These are phyloP conservation scores for Collybia nuda DNA, from an alignment of 768 basidiomycete genomes.

Conservation along the genomic window DNA sequence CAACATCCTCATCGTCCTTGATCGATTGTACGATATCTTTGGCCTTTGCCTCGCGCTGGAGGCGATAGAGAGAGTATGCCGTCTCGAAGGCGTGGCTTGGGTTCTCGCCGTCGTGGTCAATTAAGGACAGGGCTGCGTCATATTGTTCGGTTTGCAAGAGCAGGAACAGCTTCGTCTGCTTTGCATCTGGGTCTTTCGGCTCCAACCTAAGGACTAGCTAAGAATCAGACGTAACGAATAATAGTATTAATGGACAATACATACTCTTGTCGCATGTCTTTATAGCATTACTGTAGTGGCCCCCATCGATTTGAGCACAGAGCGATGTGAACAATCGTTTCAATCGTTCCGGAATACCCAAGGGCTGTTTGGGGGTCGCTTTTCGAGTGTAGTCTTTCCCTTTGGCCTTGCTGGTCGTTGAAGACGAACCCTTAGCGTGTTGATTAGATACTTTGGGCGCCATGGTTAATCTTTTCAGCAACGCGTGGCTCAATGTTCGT, in stretches of 20 bases:
- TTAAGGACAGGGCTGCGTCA: conserved; percentile 60
- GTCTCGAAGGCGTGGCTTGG: conserved; percentile 56
- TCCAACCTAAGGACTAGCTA: conserved; percentile 67
- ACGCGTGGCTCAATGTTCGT: neutral
- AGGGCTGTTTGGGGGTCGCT: conserved; percentile 36
- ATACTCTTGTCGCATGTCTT: conserved; percentile 92
- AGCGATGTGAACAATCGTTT: conserved; percentile 76
- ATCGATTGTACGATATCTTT: conserved; percentile 46
- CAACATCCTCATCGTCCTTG: conserved; percentile 42
- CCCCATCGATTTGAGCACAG: conserved; percentile 88
- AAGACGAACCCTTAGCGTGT: conserved; percentile 1
- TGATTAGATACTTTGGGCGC: conserved; percentile 7
- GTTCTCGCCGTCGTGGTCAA: conserved; percentile 33
- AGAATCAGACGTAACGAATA: neutral
- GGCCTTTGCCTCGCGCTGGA: conserved; percentile 77
- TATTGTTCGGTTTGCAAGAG: conserved; percentile 88
- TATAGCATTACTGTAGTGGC: conserved; percentile 80
- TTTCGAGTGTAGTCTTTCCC: conserved; percentile 7
- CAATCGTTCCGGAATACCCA: conserved; percentile 33
- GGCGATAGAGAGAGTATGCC: conserved; percentile 82
- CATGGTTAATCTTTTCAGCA: conserved; percentile 6
- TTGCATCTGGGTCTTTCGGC: conserved; percentile 67
- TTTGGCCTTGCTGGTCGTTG: conserved; percentile 1
- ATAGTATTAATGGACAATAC: conserved; percentile 24
- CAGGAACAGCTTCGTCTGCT: conserved; percentile 84